phyloP scores from a whole-genome alignment of 257 asterid genomes.

The Rubia yunnanensis region DNA sequence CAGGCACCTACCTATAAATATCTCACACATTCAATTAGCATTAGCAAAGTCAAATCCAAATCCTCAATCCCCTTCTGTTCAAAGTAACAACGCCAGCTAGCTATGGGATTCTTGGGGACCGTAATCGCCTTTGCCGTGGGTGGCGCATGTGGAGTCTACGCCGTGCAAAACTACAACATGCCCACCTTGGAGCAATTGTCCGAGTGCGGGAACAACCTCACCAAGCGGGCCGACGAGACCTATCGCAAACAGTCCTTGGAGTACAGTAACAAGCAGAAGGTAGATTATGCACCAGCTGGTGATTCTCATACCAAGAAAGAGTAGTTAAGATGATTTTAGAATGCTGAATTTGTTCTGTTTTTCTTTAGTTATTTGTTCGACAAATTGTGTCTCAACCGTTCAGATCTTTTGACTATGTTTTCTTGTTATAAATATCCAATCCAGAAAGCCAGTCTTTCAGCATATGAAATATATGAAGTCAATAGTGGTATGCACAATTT shows the following conservation, averaged over 20 bases:
- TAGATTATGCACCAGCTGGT: too few species aligned
- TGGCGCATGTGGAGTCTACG: neutral
- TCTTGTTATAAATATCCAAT: neutral
- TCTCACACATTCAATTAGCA: neutral
- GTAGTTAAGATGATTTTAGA: too few species aligned
- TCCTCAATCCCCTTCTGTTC: neutral
- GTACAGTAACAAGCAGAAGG: too few species aligned
- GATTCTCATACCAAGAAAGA: neutral
- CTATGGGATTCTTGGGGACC: neutral
- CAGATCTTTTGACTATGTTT: too few species aligned
- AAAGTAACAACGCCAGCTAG: neutral
- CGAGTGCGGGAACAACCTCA: neutral
- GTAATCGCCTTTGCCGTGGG: too few species aligned
- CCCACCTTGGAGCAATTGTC: neutral
- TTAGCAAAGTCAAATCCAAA: neutral
- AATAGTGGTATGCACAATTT: neutral
- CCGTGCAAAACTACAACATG: neutral
- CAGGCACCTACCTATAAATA: neutral
- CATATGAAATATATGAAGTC: neutral
- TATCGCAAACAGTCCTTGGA: neutral
- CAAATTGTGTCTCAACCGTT: too few species aligned
- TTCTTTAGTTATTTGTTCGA: neutral
- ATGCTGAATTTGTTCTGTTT: neutral
- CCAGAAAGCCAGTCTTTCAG: neutral
- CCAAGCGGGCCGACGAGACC: neutral